phyloP scores from a whole-genome alignment of 1,284 basidiomycete genomes.

The Trichosporon ovoides region DNA sequence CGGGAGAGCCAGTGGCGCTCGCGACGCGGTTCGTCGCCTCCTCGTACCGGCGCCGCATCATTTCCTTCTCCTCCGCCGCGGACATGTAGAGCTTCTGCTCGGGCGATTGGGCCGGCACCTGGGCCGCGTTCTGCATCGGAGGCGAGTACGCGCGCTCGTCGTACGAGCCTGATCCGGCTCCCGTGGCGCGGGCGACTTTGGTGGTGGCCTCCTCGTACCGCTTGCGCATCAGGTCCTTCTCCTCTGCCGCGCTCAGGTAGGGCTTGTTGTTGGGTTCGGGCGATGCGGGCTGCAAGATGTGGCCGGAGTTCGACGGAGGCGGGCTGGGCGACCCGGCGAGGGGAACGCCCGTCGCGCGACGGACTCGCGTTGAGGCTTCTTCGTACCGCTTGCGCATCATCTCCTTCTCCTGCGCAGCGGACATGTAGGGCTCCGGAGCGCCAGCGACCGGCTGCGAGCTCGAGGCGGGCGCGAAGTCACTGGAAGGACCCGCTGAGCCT shows the following conservation, averaged over 20 bases:
- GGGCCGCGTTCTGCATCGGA: not conserved
- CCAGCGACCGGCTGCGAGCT: not conserved
- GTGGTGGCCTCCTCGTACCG: conserved; percentile 33
- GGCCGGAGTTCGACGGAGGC: too few species aligned
- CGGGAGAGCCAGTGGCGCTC: too few species aligned
- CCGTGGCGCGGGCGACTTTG: conserved; percentile 3
- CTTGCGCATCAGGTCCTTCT: conserved; percentile 33
- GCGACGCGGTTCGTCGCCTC: conserved; percentile 52
- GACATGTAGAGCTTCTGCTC: conserved; percentile 1
- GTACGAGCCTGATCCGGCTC: not conserved
- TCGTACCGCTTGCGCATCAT: conserved; percentile 32
- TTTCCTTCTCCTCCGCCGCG: conserved; percentile 24
- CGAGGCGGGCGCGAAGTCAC: too few species aligned
- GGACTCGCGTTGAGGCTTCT: conserved; percentile 18
- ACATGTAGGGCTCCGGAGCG: conserved; percentile 15
- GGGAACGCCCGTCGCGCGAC: not conserved
- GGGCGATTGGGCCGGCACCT: too few species aligned
- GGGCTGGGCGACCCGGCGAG: too few species aligned
- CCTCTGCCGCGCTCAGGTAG: conserved; percentile 28
- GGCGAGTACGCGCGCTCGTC: not conserved
- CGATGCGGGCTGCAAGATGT: not conserved
- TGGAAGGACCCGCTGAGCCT: too few species aligned
- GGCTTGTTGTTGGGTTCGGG: not conserved
- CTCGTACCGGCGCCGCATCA: conserved; percentile 23
- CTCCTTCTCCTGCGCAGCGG: conserved; percentile 36